Evolutionary conservation across 2,329 filamentous ascomycete species (phyloP).

Genomic region (Cladobotryum mycophilum): DNA sequence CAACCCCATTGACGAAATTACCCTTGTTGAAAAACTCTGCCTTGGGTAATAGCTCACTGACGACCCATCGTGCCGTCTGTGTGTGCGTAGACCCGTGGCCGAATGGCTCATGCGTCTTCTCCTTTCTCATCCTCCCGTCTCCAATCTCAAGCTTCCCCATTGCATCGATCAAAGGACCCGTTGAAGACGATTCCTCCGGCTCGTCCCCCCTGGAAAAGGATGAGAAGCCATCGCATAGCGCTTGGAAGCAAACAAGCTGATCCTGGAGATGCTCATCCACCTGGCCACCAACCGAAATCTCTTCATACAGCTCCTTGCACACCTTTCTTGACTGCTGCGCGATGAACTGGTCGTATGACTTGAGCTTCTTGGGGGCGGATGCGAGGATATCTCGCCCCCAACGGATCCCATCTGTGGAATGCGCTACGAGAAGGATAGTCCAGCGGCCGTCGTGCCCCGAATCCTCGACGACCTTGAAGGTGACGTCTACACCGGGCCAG

Average conservation of each 20-base stretch:
- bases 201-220: slow-evolving; percentile 33
- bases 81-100: slow-evolving; percentile 52
- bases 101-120: slow-evolving; percentile 45
- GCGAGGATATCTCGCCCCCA: slow-evolving; percentile 44
- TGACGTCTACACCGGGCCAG: slow-evolving; percentile 39
- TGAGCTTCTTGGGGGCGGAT: slow-evolving; percentile 36
- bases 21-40: slow-evolving; percentile 47
- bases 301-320: slow-evolving; percentile 38
- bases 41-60: slow-evolving; percentile 42
- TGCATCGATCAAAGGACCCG: slow-evolving; percentile 20
- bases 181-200: not conserved
- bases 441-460: slow-evolving; percentile 45
- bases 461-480: slow-evolving; percentile 44
- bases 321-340: slow-evolving; percentile 40
- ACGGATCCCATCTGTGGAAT: slow-evolving; percentile 36
- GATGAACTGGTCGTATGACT: slow-evolving; percentile 24
- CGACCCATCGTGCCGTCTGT: slow-evolving; percentile 56
- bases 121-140: slow-evolving; percentile 28
- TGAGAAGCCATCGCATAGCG: slow-evolving; percentile 47
- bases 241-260: slow-evolving; percentile 55
- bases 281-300: slow-evolving; percentile 38
- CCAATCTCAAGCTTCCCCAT: slow-evolving; percentile 24
- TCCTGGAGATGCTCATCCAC: slow-evolving; percentile 56
- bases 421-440: slow-evolving; percentile 52
- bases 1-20: slow-evolving; percentile 41